Conservation (phyloP, 202 grass and related monocot species). For the Carex sylvatica region DNA sequence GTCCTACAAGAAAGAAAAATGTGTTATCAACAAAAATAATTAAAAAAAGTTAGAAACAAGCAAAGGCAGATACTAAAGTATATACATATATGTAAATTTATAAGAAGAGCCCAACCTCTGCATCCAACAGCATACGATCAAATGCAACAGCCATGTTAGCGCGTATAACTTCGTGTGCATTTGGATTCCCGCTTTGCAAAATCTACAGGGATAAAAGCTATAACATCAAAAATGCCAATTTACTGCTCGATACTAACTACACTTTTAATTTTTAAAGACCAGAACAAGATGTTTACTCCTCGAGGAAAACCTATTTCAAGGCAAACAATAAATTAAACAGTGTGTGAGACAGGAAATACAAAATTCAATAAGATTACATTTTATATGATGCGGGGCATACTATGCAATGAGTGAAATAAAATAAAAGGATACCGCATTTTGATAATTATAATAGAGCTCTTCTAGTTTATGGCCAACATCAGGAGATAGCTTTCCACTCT, state of each 20-base stretch:
- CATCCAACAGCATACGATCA: slow-evolving; percentile 77
- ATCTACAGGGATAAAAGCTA: slow-evolving; percentile 41
- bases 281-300: background rate
- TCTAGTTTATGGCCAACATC: slow-evolving; percentile 61
- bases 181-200: slow-evolving; percentile 65
- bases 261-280: background rate
- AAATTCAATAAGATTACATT: background rate
- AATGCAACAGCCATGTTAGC: slow-evolving; percentile 74
- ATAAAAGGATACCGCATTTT: slow-evolving; percentile 55
- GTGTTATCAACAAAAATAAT: background rate
- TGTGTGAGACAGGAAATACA: background rate
- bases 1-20: slow-evolving; percentile 58
- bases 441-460: slow-evolving; percentile 76
- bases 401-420: background rate
- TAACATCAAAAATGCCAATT: slow-evolving; percentile 1
- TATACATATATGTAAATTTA: background rate
- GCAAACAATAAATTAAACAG: slow-evolving; percentile 8
- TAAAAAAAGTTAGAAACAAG: background rate
- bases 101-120: slow-evolving; percentile 42
- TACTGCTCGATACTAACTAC: background rate
- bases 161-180: slow-evolving; percentile 61
- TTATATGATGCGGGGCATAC: background rate
- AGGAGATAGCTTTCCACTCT: slow-evolving; percentile 55
- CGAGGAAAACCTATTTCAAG: background rate
- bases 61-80: background rate